Conservation (phyloP, 148 eudicot genomes). For the Silene conica region DNA sequence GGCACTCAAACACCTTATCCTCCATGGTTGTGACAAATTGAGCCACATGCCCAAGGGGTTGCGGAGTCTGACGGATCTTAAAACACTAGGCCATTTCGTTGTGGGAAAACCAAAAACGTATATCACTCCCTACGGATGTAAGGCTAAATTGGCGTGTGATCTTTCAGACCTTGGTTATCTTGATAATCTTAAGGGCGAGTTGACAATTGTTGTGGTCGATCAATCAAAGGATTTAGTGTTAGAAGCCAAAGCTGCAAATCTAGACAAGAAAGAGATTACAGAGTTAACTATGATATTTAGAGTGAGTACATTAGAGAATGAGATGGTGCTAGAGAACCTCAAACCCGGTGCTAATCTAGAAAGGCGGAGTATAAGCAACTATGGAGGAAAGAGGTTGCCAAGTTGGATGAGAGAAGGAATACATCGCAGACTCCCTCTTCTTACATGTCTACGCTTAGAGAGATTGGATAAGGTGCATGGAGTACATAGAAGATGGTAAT, state of each 20-base stretch:
- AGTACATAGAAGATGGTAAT: slow-evolving; percentile 6
- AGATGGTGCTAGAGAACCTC: slow-evolving; percentile 10
- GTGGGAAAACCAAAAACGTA: neutral
- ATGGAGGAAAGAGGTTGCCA: slow-evolving; percentile 4
- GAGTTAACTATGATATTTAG: too few species aligned
- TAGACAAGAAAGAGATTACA: neutral
- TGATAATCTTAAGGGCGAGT: neutral
- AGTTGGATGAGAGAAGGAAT: slow-evolving; percentile 8
- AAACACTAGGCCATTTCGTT: neutral
- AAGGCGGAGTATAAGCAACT: neutral
- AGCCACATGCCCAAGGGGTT: slow-evolving; percentile 10
- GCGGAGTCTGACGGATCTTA: slow-evolving; percentile 1
- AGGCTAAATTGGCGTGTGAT: neutral
- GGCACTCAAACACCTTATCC: slow-evolving; percentile 5
- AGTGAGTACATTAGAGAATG: neutral
- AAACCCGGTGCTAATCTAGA: slow-evolving; percentile 4
- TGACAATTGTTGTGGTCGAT: neutral
- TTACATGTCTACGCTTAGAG: neutral
- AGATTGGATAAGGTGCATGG: slow-evolving; percentile 2
- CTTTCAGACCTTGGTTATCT: neutral
- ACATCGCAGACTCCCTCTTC: slow-evolving; percentile 2
- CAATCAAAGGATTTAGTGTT: neutral
- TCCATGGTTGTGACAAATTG: neutral
- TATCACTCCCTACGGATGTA: neutral
- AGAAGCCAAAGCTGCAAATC: slow-evolving; percentile 14